Evolutionary conservation across 768 basidiomycete species (phyloP), one percentile per base, ranked within the genome.

Genomic region (Clavaria fumosa): DNA sequence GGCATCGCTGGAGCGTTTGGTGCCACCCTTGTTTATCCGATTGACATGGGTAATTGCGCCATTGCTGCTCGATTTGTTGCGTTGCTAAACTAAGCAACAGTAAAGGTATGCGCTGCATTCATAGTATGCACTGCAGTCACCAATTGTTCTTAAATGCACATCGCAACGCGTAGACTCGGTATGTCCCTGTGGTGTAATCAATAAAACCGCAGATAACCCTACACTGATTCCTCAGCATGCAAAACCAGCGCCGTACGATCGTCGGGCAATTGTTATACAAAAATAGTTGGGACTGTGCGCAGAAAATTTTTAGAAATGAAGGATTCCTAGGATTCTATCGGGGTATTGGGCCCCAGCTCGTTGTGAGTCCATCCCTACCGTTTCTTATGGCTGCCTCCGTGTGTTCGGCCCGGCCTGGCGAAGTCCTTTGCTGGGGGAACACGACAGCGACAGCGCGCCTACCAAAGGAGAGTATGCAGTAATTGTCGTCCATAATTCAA

Each of bases 11-110:
- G 95, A 39, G 86, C 86, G 23, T 69, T 90, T 43, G 95, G 95
- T 34, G 95, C 93, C 7, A 93, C 88, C n/a, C 84, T 88, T 27
- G 93, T 97, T 9, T 96, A 97, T 57, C 93, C 93, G 18, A 96
- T 93, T 51, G 90, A 89, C 60, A 69, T 85, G 63, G 84, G 78
- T 79, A 49, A 62, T 77, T 72, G 19, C 22, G 22, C 35, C 26
- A 22, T 37, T 20, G 23, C 31, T 34, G 28, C 4, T 31, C 23
- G 31, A 5, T 15, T 14, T 10, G 30, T 5, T 2, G 19, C 3
- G 10, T 10, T 17, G 6, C 27, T 38, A 19, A 33, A 9, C 12
- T 23, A 17, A 4, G 11, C 45, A 45, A 28, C 45, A 85, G 86
- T 81, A 46, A 85, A 84, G 77, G 81, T 82, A 59, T 47, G 68